Conservation (phyloP, 2,329 filamentous ascomycete genomes). For the Cadophora sp. region DNA sequence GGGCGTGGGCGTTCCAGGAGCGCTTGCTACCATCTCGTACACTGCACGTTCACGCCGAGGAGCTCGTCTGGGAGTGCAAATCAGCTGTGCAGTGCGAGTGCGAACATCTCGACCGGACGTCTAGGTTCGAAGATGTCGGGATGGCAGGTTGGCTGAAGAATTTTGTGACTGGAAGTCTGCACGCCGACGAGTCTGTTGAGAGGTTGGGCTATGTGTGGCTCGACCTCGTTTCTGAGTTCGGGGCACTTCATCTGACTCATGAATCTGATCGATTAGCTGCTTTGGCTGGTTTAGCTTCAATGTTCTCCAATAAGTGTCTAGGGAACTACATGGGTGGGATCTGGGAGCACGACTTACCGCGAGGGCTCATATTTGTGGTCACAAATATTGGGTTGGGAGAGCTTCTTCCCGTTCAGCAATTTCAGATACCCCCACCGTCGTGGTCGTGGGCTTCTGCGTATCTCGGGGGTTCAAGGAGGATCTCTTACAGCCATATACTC, state of each 20-base stretch:
- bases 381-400: too few species aligned
- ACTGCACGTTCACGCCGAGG: constrained; percentile 2
- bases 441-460: constrained; percentile 9
- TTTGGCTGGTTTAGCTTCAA: background rate
- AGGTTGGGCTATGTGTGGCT: constrained; percentile 1
- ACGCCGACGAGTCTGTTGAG: background rate
- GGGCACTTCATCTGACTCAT: background rate
- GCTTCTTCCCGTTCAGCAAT: background rate
- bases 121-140: background rate
- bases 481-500: background rate
- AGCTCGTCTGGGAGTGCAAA: constrained; percentile 15
- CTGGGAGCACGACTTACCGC: constrained; percentile 2
- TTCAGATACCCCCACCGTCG: background rate
- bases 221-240: constrained; percentile 1
- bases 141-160: background rate
- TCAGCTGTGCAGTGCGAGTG: constrained; percentile 6
- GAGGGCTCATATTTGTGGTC: background rate
- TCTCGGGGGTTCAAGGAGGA: background rate
- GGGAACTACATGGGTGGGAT: constrained; percentile 5
- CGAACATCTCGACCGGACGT: background rate
- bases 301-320: background rate
- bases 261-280: constrained; percentile 3
- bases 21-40: background rate
- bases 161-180: background rate
- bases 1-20: constrained; percentile 6